Percentiles rank a stretch among this genome's conserved stretches.
Conservation (phyloP, 768 basidiomycete species). For the Lentinula lateritia region DNA sequence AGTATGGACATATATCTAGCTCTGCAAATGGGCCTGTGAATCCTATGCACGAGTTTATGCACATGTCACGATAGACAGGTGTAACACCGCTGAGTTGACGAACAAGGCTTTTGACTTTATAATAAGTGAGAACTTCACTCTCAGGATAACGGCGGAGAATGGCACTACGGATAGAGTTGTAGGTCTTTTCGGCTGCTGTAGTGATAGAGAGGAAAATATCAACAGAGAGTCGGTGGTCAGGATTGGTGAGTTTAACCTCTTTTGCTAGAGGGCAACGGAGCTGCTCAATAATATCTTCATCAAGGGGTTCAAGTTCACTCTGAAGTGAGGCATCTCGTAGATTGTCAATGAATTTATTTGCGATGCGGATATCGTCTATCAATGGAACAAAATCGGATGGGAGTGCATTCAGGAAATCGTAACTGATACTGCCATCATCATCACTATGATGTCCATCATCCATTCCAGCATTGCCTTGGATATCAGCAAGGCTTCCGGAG, state of each 20-base stretch:
- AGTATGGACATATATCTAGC: conserved; percentile 19
- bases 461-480: too few relatives aligned
- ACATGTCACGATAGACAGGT: conserved; percentile 19
- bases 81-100: conserved; percentile 14
- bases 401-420: too few relatives aligned
- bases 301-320: neutral
- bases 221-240: neutral
- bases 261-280: neutral
- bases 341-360: neutral
- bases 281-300: neutral
- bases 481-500: too few relatives aligned
- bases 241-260: neutral
- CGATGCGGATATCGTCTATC: neutral
- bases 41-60: conserved; percentile 17
- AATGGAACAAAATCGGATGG: neutral
- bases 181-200: neutral
- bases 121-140: conserved; percentile 7
- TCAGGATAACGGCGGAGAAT: neutral
- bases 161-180: neutral
- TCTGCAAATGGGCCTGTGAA: conserved; percentile 17
- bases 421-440: too few relatives aligned
- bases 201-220: neutral
- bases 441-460: too few relatives aligned
- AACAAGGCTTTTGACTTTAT: conserved; percentile 8
- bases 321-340: neutral